Percentiles rank a stretch among this genome's conserved stretches.
Evolutionary conservation across 169 alveolate species (phyloP).

Genomic region (Babesia gibsoni): DNA sequence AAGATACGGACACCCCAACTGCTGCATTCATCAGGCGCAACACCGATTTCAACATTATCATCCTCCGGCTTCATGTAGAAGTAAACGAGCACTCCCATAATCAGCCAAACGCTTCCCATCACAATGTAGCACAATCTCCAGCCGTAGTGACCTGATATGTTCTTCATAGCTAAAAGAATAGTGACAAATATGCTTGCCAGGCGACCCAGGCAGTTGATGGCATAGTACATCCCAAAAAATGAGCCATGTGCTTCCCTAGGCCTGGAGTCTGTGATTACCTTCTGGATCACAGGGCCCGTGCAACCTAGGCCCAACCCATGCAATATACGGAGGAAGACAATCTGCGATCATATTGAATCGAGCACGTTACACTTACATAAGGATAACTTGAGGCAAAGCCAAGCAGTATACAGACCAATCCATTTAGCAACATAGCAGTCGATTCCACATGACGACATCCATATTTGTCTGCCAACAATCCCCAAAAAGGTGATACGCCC

Average conservation of each 20-base stretch:
- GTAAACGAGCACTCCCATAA: neutral
- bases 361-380: conserved; percentile 9
- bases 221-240: conserved; percentile 17
- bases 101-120: conserved; percentile 20
- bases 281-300: conserved; percentile 16
- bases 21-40: too few species aligned
- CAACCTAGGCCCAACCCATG: conserved; percentile 39
- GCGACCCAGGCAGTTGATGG: conserved; percentile 18
- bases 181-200: neutral
- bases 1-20: too few species aligned
- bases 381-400: conserved; percentile 47
- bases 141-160: neutral
- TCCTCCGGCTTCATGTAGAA: neutral
- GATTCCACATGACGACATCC: conserved; percentile 80
- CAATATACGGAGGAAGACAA: conserved; percentile 12
- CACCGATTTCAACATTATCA: too few species aligned
- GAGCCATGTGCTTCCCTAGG: neutral
- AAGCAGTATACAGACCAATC: conserved; percentile 77
- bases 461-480: conserved; percentile 82
- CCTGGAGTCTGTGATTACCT: conserved; percentile 7
- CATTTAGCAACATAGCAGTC: conserved; percentile 83
- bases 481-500: conserved; percentile 87
- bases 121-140: conserved; percentile 40
- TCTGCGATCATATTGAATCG: neutral
- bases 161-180: neutral